Conservation (phyloP, 495 filamentous ascomycete species). For the Lepidopterella palustris region DNA sequence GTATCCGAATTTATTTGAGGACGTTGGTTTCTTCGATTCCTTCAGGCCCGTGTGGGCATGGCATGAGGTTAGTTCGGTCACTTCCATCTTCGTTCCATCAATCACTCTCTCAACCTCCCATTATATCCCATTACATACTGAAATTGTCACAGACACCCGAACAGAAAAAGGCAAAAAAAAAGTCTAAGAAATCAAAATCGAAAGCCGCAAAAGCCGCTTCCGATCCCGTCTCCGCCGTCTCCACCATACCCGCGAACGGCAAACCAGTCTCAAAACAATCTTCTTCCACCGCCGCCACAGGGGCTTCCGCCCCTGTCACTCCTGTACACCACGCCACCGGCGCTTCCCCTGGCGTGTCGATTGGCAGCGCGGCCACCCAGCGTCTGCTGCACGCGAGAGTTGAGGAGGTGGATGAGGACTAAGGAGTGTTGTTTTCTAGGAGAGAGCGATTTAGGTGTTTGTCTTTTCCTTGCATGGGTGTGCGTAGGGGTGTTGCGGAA, state of each 20-base stretch:
- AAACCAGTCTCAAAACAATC: not conserved
- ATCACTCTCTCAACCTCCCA: not conserved
- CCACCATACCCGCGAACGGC: not conserved
- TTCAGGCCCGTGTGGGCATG: slow-evolving; percentile 97
- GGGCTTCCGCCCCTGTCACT: not conserved
- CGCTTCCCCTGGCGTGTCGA: slow-evolving; percentile 4
- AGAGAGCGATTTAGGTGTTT: too few species aligned
- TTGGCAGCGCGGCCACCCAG: slow-evolving; percentile 8
- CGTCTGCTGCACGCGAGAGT: slow-evolving; percentile 18
- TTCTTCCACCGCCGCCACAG: not conserved
- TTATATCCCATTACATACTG: not conserved
- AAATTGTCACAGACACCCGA: slow-evolving; percentile 11
- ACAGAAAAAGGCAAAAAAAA: slow-evolving; percentile 24
- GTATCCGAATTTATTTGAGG: slow-evolving; percentile 96
- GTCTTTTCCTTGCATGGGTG: not conserved
- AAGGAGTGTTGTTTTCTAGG: not conserved
- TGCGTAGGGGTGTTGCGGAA: not conserved
- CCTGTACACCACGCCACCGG: slow-evolving; percentile 18
- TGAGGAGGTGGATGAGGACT: slow-evolving; percentile 27
- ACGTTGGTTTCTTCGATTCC: slow-evolving; percentile 96
- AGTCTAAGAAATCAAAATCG: slow-evolving; percentile 6
- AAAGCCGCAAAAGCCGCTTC: slow-evolving; percentile 5
- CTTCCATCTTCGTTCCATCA: not conserved
- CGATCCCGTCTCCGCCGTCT: too few species aligned
- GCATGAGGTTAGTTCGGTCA: slow-evolving; percentile 71